phyloP scores from a whole-genome alignment of 768 basidiomycete genomes.

The Punctularia strigosozonata region DNA sequence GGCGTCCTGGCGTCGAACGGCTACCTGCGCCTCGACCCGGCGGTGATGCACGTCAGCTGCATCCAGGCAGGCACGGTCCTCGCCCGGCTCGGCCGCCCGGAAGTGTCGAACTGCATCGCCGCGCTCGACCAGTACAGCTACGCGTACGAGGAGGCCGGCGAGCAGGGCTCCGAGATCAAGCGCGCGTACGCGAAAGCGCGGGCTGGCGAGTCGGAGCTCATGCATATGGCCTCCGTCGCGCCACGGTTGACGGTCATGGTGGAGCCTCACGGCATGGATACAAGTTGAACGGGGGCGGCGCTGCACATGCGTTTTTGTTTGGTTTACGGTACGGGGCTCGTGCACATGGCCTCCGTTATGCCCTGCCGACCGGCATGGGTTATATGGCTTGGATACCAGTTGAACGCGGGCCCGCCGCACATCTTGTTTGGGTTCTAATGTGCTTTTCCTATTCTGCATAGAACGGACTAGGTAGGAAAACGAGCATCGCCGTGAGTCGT shows the following conservation, averaged over 20 bases:
- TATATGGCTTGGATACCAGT: too few species aligned
- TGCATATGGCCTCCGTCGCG: constrained; percentile 28
- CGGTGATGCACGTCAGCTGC: constrained; percentile 81
- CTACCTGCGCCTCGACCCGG: constrained; percentile 63
- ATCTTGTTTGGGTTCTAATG: too few species aligned
- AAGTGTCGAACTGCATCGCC: constrained; percentile 73
- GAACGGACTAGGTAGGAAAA: too few species aligned
- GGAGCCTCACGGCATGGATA: constrained; percentile 6
- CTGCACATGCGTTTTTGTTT: too few species aligned
- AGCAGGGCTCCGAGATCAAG: constrained; percentile 58
- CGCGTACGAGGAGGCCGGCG: constrained; percentile 78
- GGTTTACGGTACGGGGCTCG: too few species aligned
- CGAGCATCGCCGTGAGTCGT: too few species aligned
- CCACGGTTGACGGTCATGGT: constrained; percentile 10
- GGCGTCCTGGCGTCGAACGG: constrained; percentile 79
- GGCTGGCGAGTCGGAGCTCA: constrained; percentile 24
- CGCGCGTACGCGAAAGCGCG: constrained; percentile 32
- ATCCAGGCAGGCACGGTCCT: constrained; percentile 77
- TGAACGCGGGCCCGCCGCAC: too few species aligned
- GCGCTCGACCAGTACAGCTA: constrained; percentile 84
- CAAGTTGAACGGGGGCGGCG: too few species aligned
- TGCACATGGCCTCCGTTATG: too few species aligned
- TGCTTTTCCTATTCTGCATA: too few species aligned
- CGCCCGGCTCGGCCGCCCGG: constrained; percentile 71
- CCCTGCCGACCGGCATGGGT: too few species aligned